Percentiles rank a stretch among this genome's conserved stretches.
Evolutionary conservation across 805 yeast species (phyloP).

Genomic region (Yarrowia deformans): DNA sequence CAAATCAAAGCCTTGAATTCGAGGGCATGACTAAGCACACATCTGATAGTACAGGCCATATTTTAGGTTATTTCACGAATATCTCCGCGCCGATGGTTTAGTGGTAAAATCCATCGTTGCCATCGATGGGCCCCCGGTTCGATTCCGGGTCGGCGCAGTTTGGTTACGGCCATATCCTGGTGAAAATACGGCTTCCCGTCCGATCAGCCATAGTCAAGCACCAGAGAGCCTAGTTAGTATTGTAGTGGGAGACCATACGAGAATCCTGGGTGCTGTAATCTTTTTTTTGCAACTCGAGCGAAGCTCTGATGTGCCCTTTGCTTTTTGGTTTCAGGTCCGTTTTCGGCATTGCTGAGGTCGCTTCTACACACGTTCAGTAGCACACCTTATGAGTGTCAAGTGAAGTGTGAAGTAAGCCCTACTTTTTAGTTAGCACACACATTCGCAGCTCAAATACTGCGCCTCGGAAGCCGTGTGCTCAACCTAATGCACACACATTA

Average conservation of each 20-base stretch:
- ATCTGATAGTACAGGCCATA: neutral
- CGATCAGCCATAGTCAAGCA: conserved; percentile 37
- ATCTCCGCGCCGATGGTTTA: conserved; percentile 30
- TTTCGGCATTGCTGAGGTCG: too few relatives aligned
- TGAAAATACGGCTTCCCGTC: conserved; percentile 37
- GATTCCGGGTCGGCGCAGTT: conserved; percentile 37
- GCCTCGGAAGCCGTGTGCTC: neutral
- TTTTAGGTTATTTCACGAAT: neutral
- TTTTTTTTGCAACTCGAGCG: neutral
- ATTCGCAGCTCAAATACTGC: neutral
- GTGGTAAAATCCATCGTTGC: conserved; percentile 38
- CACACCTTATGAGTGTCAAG: too few relatives aligned
- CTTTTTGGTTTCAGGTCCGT: neutral
- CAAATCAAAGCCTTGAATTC: too few relatives aligned
- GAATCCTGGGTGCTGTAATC: conserved; percentile 36
- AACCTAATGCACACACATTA: conserved; percentile 1
- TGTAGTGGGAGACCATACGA: conserved; percentile 38
- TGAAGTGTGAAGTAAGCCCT: neutral
- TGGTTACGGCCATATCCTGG: conserved; percentile 31
- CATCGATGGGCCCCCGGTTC: conserved; percentile 39
- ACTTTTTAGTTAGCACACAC: neutral
- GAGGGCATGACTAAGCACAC: neutral
- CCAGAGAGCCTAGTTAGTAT: conserved; percentile 37
- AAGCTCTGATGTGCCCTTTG: too few relatives aligned
- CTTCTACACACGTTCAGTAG: too few relatives aligned